These are phyloP conservation scores for Termitomyces sp. DNA, from an alignment of 768 basidiomycete species.

Conservation along the genomic window DNA sequence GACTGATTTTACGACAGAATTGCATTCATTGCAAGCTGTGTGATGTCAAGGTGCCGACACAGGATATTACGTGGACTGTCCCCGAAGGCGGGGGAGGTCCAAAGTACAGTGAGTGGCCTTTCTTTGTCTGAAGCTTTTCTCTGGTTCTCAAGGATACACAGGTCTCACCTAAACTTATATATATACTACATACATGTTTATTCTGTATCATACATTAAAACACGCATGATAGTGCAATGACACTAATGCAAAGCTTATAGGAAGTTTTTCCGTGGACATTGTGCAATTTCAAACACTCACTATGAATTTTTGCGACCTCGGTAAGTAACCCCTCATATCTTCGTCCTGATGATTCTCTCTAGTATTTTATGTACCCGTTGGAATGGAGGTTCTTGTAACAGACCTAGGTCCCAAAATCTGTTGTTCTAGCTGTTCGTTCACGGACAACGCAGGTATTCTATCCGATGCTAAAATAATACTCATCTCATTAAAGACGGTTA, in stretches of 20 bases:
- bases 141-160: not conserved
- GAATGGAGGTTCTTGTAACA: too few relatives aligned
- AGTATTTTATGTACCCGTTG: too few relatives aligned
- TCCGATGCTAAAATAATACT: too few relatives aligned
- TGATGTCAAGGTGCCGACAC: slow-evolving; percentile 93
- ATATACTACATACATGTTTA: not conserved
- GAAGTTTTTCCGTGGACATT: too few relatives aligned
- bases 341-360: too few relatives aligned
- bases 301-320: too few relatives aligned
- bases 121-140: not conserved
- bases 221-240: not conserved
- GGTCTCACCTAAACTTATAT: not conserved
- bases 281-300: too few relatives aligned
- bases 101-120: slow-evolving; percentile 77
- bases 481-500: too few relatives aligned
- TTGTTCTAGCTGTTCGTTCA: too few relatives aligned
- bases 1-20: slow-evolving; percentile 43
- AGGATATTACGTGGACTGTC: slow-evolving; percentile 96
- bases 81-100: slow-evolving; percentile 97
- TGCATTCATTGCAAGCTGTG: slow-evolving; percentile 95
- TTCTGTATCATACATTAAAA: not conserved
- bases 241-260: not conserved
- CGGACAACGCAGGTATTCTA: too few relatives aligned
- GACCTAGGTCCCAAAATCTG: too few relatives aligned
- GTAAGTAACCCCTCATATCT: too few relatives aligned